phyloP scores from a whole-genome alignment of 192 early-diverging fungal genomes.

The Mortierella alpina region DNA sequence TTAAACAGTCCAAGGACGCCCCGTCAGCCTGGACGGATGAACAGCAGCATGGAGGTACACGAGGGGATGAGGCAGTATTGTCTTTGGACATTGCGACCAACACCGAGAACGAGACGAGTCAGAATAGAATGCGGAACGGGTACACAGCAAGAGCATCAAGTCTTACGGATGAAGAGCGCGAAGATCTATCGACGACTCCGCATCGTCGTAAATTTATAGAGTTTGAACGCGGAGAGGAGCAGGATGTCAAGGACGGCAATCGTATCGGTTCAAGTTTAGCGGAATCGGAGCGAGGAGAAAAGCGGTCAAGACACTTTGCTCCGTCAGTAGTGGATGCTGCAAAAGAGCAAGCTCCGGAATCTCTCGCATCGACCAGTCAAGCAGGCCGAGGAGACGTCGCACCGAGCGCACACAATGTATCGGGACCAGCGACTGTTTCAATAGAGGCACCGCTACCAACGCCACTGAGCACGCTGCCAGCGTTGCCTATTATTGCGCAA shows the following conservation, averaged over 20 bases:
- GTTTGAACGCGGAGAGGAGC: too few species aligned
- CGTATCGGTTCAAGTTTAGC: too few species aligned
- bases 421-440: not conserved
- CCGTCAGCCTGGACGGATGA: conserved; percentile 54
- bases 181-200: too few species aligned
- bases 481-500: not conserved
- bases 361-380: not conserved
- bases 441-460: not conserved
- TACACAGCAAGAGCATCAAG: not conserved
- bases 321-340: not conserved
- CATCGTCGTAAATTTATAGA: too few species aligned
- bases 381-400: not conserved
- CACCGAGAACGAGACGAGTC: too few species aligned
- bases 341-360: too few species aligned
- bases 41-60: conserved; percentile 58
- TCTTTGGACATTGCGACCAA: not conserved
- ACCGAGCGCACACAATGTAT: not conserved
- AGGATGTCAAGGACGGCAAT: too few species aligned
- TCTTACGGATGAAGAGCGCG: not conserved
- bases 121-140: not conserved
- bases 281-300: too few species aligned
- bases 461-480: not conserved
- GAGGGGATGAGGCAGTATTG: not conserved
- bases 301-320: not conserved
- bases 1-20: not conserved